Percentiles rank a stretch among this genome's conserved stretches.
phyloP scores from a whole-genome alignment of 371 early-diverging fungal species.

The Lichtheimia hyalospora region DNA sequence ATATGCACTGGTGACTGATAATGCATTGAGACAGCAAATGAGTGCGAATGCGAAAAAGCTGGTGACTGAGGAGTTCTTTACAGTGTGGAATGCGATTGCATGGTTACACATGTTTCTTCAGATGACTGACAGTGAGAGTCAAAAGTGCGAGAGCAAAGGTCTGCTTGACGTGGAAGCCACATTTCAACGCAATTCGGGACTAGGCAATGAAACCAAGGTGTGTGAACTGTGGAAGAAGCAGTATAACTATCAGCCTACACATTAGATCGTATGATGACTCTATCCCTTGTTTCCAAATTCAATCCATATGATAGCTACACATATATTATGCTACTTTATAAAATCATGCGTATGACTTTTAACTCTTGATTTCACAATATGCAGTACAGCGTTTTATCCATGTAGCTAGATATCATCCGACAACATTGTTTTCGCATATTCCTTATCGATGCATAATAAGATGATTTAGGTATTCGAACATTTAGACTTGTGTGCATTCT shows the following conservation, averaged over 20 bases:
- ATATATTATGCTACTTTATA: too few relatives aligned
- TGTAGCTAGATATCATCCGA: too few relatives aligned
- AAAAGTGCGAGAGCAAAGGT: conserved; percentile 10
- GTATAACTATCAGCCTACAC: conserved; percentile 25
- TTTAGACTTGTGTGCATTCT: too few relatives aligned
- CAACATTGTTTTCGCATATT: too few relatives aligned
- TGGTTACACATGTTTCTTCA: conserved; percentile 67
- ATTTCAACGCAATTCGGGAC: conserved; percentile 13
- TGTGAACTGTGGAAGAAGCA: conserved; percentile 36
- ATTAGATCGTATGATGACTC: background rate
- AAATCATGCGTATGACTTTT: too few relatives aligned
- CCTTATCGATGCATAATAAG: too few relatives aligned
- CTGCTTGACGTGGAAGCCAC: conserved; percentile 21
- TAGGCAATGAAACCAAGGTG: conserved; percentile 34
- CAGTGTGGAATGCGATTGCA: conserved; percentile 63
- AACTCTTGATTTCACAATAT: too few relatives aligned
- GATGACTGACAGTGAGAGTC: conserved; percentile 39
- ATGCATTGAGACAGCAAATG: conserved; percentile 40
- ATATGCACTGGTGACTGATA: conserved; percentile 3
- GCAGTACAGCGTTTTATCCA: too few relatives aligned
- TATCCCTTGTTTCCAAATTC: too few relatives aligned
- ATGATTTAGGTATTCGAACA: too few relatives aligned
- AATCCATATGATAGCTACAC: too few relatives aligned
- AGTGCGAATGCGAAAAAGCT: conserved; percentile 38
- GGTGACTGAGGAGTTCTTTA: conserved; percentile 68